These are phyloP conservation scores for Rhizopus sp. DNA, from an alignment of 371 early-diverging fungal species.

Conservation along the genomic window DNA sequence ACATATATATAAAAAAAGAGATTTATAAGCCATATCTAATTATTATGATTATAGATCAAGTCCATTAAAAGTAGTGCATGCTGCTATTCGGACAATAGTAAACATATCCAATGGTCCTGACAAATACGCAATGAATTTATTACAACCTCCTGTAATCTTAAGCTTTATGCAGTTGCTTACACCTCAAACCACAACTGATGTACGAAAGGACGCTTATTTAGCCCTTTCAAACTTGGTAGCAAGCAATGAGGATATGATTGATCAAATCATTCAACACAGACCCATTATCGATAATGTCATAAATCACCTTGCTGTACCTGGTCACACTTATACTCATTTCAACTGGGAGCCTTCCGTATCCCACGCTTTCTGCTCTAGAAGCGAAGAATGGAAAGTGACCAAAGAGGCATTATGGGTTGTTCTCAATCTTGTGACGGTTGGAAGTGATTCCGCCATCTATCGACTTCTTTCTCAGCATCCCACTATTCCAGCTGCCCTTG, in stretches of 20 bases:
- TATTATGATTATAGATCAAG: conserved; percentile 10
- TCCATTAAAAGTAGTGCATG: conserved; percentile 17
- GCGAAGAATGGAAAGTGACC: conserved; percentile 58
- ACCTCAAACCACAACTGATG: conserved; percentile 16
- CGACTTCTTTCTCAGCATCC: conserved; percentile 26
- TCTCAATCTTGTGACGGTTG: conserved; percentile 53
- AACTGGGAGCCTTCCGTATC: conserved; percentile 21
- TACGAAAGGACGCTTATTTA: conserved; percentile 55
- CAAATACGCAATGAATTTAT: conserved; percentile 34
- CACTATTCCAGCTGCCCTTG: conserved; percentile 15
- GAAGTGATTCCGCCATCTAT: conserved; percentile 33
- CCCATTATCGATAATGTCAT: conserved; percentile 43
- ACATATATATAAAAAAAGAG: neutral
- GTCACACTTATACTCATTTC: conserved; percentile 14
- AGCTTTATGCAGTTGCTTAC: conserved; percentile 25
- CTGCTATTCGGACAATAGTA: conserved; percentile 48
- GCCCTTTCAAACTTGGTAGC: conserved; percentile 59
- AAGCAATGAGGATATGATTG: conserved; percentile 45
- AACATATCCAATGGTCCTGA: conserved; percentile 62
- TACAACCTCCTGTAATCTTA: conserved; percentile 39
- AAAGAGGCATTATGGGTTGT: conserved; percentile 58
- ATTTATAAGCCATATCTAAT: neutral
- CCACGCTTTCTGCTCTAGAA: conserved; percentile 11
- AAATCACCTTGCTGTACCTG: conserved; percentile 37
- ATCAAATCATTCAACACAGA: conserved; percentile 37